Evolutionary conservation across 2,329 filamentous ascomycete genomes (phyloP), one percentile per base, ranked within the genome.

Genomic region (Ilyonectria mors-panacis): DNA sequence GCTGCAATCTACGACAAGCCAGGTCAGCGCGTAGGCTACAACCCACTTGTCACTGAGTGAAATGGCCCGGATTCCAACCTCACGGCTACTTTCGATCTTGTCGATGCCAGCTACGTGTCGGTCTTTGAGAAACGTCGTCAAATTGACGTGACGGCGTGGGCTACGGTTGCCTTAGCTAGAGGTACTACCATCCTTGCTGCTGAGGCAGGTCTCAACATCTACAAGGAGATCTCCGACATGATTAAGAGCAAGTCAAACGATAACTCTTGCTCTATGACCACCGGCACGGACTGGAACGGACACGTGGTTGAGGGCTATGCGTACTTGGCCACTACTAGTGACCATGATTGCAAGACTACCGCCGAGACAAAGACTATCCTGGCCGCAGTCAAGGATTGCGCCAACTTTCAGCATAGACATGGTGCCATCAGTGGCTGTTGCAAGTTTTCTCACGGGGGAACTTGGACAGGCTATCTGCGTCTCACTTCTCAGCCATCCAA

Each of bases 381-480:
- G 26, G 13, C 30, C 4, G 30, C 50, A 6, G 30, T 54, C 26
- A 54, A 54, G 50, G 12, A 19, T 5, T 54, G 50, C 35, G 21
- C 21, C 21, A 23, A 23, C 21, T 23, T 23, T 23, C 21, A 23
- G 21, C 21, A 23, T 23, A 23, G 4, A 23, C 21, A 23, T 23
- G 21, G 21, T 23, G 21, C 21, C 21, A 23, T 23, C 21, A 23
- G 21, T 23, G 21, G 21, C 21, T 37, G 50, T 17, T 54, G 50
- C 12, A 33, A 13, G 6, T 2, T 35, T 1, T 19, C 50, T 37
- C 50, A 37, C 21, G 50, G 30, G 8, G 50, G 50, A 6, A 54
- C 50, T 21, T 37, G 50, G 30, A 54, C 26, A 9, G 30, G 50
- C 50, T 28, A 54, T 28, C 15, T 54, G 50, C 30, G 50, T n/a